Percentiles rank a stretch among this genome's conserved stretches.
Conservation (phyloP, 148 eudicot genomes). For the Tetragonia tetragonoides region DNA sequence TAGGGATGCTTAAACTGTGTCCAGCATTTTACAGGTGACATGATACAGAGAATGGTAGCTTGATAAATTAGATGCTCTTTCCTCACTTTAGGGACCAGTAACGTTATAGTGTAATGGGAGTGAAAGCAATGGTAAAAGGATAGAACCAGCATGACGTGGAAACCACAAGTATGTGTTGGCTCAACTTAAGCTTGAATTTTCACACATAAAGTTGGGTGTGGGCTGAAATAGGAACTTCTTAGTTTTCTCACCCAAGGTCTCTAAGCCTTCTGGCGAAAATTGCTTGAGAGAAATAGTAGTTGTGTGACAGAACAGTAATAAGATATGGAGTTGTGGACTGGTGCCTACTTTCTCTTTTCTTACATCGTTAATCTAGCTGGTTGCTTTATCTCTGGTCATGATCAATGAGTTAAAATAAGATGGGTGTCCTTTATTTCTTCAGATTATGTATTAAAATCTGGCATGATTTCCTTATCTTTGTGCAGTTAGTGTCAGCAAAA, state of each 20-base stretch:
- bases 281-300: neutral
- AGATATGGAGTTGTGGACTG: too few species aligned
- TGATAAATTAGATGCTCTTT: constrained; percentile 18
- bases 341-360: neutral
- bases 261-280: neutral
- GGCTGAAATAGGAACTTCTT: neutral
- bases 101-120: constrained; percentile 17
- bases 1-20: constrained; percentile 17
- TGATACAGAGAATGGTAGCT: constrained; percentile 13
- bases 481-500: constrained; percentile 27
- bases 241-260: neutral
- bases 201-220: neutral
- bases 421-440: constrained; percentile 7
- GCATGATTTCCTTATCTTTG: constrained; percentile 20
- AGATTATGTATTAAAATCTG: constrained; percentile 14
- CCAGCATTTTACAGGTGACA: constrained; percentile 7
- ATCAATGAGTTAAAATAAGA: neutral
- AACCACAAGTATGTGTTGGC: constrained; percentile 4
- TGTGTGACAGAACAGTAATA: too few species aligned
- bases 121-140: constrained; percentile 15
- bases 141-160: constrained; percentile 25
- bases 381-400: constrained; percentile 10
- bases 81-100: constrained; percentile 30
- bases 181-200: constrained; percentile 15
- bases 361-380: constrained; percentile 7